phyloP scores from a whole-genome alignment of 2,329 filamentous ascomycete species.

The Verticillium longisporum region DNA sequence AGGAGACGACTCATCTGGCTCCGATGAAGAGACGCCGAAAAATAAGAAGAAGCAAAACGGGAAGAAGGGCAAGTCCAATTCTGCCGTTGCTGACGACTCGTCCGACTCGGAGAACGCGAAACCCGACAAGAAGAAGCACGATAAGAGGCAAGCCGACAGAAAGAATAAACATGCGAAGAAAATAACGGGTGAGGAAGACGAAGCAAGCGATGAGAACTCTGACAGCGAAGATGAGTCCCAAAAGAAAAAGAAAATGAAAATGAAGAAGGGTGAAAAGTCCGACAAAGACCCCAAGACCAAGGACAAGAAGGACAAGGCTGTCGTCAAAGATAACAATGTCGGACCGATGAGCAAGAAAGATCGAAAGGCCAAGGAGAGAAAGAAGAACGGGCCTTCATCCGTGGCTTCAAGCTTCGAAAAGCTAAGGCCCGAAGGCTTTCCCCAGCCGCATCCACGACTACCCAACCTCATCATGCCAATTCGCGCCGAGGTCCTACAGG shows the following conservation, averaged over 20 bases:
- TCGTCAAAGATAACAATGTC: neutral
- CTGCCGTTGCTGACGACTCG: conserved; percentile 10
- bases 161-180: conserved; percentile 3
- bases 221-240: neutral
- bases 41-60: conserved; percentile 8
- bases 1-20: neutral
- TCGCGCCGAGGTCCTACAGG: conserved; percentile 41
- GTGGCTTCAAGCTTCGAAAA: conserved; percentile 16
- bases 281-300: neutral
- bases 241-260: conserved; percentile 8
- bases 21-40: conserved; percentile 2
- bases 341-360: conserved; percentile 3
- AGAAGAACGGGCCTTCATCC: conserved; percentile 11
- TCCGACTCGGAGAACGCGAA: conserved; percentile 15
- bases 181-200: neutral
- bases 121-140: conserved; percentile 9
- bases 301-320: neutral
- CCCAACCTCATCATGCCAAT: conserved; percentile 41
- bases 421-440: conserved; percentile 14
- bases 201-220: conserved; percentile 8
- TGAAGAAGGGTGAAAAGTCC: conserved; percentile 7
- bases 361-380: conserved; percentile 4
- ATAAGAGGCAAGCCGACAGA: conserved; percentile 6
- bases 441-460: conserved; percentile 23
- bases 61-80: conserved; percentile 15